Percentiles rank a stretch among this genome's conserved stretches.
phyloP scores from a whole-genome alignment of 768 basidiomycete species.

The Xanthoconium stramineum region DNA sequence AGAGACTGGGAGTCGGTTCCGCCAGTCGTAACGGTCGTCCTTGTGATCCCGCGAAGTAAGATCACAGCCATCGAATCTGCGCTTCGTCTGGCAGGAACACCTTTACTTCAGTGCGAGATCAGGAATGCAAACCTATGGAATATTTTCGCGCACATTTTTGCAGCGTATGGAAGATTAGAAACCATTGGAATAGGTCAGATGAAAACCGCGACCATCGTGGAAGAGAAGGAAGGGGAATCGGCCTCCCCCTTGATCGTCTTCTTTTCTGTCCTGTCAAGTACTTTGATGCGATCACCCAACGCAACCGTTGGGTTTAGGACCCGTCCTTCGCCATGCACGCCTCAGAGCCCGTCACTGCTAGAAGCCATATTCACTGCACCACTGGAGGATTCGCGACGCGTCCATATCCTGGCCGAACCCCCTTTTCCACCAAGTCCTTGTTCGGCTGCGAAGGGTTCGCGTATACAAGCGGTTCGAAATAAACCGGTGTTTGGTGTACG shows the following conservation, averaged over 20 bases:
- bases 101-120: slow-evolving; percentile 26
- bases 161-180: slow-evolving; percentile 21
- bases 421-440: slow-evolving; percentile 9
- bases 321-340: slow-evolving; percentile 15
- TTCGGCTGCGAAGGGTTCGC: slow-evolving; percentile 5
- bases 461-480: neutral
- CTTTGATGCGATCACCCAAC: slow-evolving; percentile 12
- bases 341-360: neutral
- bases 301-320: slow-evolving; percentile 19
- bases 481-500: slow-evolving; percentile 14
- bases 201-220: slow-evolving; percentile 18
- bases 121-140: slow-evolving; percentile 12
- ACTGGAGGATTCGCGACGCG: slow-evolving; percentile 15
- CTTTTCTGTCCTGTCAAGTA: slow-evolving; percentile 19
- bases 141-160: slow-evolving; percentile 18
- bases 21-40: slow-evolving; percentile 28
- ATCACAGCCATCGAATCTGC: slow-evolving; percentile 20
- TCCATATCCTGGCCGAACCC: slow-evolving; percentile 25
- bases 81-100: slow-evolving; percentile 22
- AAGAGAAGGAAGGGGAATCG: slow-evolving; percentile 18
- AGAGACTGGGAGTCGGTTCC: slow-evolving; percentile 31
- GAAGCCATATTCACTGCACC: slow-evolving; percentile 22
- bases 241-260: slow-evolving; percentile 22
- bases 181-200: slow-evolving; percentile 13
- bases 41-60: slow-evolving; percentile 31